Evolutionary conservation across 2,329 filamentous ascomycete species (phyloP).

Genomic region (Ilyonectria robusta): DNA sequence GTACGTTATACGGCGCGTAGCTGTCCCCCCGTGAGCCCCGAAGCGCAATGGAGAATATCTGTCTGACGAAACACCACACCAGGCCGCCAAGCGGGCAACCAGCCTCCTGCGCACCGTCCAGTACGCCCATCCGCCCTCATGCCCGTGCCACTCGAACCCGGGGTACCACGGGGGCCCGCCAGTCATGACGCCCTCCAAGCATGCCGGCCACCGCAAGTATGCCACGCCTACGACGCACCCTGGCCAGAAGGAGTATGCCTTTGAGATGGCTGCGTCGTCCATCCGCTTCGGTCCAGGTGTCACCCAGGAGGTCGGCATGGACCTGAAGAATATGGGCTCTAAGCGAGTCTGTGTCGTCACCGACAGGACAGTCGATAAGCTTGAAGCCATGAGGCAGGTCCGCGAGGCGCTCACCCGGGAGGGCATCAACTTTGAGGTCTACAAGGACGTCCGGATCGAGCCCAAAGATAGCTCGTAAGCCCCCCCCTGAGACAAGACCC

Average conservation of each 20-base stretch:
- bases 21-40: background rate
- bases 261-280: conserved; percentile 96
- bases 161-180: conserved; percentile 78
- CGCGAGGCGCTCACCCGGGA: conserved; percentile 84
- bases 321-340: conserved; percentile 90
- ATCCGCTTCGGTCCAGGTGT: conserved; percentile 95
- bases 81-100: conserved; percentile 75
- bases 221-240: conserved; percentile 79
- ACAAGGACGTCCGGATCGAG: conserved; percentile 85
- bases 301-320: conserved; percentile 98
- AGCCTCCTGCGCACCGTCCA: conserved; percentile 90
- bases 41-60: conserved; percentile 6
- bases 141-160: conserved; percentile 94
- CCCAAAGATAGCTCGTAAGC: conserved; percentile 93
- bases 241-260: conserved; percentile 92
- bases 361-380: conserved; percentile 82
- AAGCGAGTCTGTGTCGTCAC: conserved; percentile 94
- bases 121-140: conserved; percentile 87
- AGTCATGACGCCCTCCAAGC: conserved; percentile 65
- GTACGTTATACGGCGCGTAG: conserved; percentile 42
- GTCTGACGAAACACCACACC: conserved; percentile 13
- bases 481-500: background rate
- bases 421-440: conserved; percentile 86
- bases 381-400: conserved; percentile 92
- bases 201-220: conserved; percentile 63